Base-by-base conservation (phyloP, 805 yeast genomes). In the Nakazawaea anatomiae region DNA sequence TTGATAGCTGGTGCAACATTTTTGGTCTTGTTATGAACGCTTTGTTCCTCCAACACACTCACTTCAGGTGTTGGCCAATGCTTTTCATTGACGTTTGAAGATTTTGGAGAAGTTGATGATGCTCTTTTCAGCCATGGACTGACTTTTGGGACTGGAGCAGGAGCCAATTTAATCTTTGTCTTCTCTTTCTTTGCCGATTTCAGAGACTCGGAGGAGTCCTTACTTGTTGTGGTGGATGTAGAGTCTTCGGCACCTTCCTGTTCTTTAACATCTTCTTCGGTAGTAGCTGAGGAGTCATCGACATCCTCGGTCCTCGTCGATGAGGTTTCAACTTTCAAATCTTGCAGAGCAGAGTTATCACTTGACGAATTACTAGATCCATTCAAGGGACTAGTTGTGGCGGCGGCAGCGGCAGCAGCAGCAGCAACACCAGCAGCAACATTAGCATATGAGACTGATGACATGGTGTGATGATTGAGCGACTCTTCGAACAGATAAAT, bases 131-230 rank as follows among this genome's bases (percentile, higher is more conserved):
- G 78, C 89, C 89, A 83, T n/a, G 83, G 83, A 57, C 75, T 80
- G 40, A 75, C 76, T 47, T 71, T 67, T 35, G 87, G 88, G 31
- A 80, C 72, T 11, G 88, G 87, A 30, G 88, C 88, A 4, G 88
- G 87, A 8, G 83, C 80, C 31, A 79, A 66, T 63, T 59, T 66
- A 53, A 55, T 64, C 54, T 61, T 62, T 48, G 58, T 51, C 51
- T 57, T 54, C 27, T 52, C 45, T 49, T 61, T 67, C 60, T 50
- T 67, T 53, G 40, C 10, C 25, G 47, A 39, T 11, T 44, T 48
- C 29, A 48, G 31, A 6, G n/a, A 25, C 10, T 34, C 34, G 28
- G 42, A 6, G 12, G 25, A 32, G 7, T 30, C n/a, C 8, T 40
- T 39, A 12, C 12, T 36, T 11, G 41, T 18, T 12, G 50, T 25